These are phyloP conservation scores for Pigoraptor vietnamica DNA, from an alignment of 78 protist species.

Conservation along the genomic window DNA sequence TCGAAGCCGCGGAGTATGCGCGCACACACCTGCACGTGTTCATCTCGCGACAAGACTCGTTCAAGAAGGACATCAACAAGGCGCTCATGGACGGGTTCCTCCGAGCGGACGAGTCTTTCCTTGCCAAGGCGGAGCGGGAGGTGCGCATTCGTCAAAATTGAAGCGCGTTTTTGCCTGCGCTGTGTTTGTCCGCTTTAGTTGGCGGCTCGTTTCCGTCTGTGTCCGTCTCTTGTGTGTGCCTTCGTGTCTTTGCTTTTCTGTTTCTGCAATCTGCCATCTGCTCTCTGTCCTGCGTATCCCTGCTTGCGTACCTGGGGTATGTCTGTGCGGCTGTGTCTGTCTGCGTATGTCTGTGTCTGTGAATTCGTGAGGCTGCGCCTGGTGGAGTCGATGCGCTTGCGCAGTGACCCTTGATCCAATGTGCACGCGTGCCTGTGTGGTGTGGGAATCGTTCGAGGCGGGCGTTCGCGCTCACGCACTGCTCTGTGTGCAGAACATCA, in stretches of 20 bases:
- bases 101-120: neutral
- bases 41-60: neutral
- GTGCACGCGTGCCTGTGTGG: too few relatives aligned
- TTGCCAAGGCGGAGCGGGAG: neutral
- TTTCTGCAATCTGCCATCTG: too few relatives aligned
- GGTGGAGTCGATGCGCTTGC: too few relatives aligned
- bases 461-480: neutral
- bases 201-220: too few relatives aligned
- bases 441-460: neutral
- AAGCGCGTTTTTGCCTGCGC: neutral
- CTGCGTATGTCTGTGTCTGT: too few relatives aligned
- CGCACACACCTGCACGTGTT: slow-evolving; percentile 1
- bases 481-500: neutral
- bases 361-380: too few relatives aligned
- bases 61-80: neutral
- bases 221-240: too few relatives aligned
- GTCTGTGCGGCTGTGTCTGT: too few relatives aligned
- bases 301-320: too few relatives aligned
- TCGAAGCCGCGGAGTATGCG: slow-evolving; percentile 15
- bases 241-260: too few relatives aligned
- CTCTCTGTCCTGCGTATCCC: too few relatives aligned
- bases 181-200: neutral
- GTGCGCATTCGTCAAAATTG: neutral
- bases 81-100: slow-evolving; percentile 9
- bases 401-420: too few relatives aligned